Evolutionary conservation across 306 rosid species (phyloP), one percentile per base, ranked within the genome.

Genomic region (Crotalaria pallida): DNA sequence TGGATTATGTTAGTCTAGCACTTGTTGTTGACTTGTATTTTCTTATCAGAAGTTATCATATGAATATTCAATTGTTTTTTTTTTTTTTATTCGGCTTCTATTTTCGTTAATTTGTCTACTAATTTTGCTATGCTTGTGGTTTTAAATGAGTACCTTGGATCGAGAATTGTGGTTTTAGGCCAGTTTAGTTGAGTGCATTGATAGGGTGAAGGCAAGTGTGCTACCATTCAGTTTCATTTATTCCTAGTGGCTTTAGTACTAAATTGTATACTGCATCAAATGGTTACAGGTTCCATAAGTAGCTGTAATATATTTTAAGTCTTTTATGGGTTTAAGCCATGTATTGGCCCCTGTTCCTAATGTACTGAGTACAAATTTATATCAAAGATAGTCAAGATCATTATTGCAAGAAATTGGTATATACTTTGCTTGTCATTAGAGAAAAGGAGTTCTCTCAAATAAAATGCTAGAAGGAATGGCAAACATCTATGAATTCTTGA

Each of bases 141-240:
- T 64, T 19, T 38, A 2, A 43, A 31, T 67, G 13, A 50, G 51
- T 7, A 2, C 60, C 47, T 34, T 47, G 24, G 31, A 61, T 23
- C 47, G 44, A 29, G 31, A 55, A 41, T 34, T 43, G 16, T 80
- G 7, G 57, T 36, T 71, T 51, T 47, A 3, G 51, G 80, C 45
- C 51, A 23, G 64, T 76, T 61, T 57, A 29, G 77, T 26, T 29
- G 13, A 64, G 38, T 18, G 73, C 12, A 10, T 6, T 47, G 27
- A 55, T 19, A 12, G 16, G 13, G 17, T 59, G 45, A 47, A 36
- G 17, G n/a, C n/a, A n/a, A n/a, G n/a, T n/a, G n/a, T 38, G 44
- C 11, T 50, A 34, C 69, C 63, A 3, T 52, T 13, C 17, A 33
- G 12, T 44, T 31, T 31, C 33, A 21, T 62, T 70, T 31, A 68